Conservation (phyloP, 192 early-diverging fungal species). For the Geranomyces michiganensis region DNA sequence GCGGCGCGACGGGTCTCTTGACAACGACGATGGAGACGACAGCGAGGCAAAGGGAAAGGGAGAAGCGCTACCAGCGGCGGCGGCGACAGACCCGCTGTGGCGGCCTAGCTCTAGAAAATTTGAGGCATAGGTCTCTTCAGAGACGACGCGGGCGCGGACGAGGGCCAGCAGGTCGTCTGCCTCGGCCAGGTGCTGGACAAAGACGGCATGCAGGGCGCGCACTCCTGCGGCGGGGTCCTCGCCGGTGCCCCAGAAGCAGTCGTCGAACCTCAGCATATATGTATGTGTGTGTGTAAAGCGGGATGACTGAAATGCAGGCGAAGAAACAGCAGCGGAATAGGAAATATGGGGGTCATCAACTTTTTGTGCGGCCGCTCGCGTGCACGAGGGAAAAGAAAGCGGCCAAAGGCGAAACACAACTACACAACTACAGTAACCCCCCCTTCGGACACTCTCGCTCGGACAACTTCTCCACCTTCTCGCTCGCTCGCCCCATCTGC, state of each 20-base stretch:
- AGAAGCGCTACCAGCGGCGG: not conserved
- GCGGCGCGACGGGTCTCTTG: constrained; percentile 11
- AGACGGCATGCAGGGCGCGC: constrained; percentile 26
- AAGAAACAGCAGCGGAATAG: too few species aligned
- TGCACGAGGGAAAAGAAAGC: too few species aligned
- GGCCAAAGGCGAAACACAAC: too few species aligned
- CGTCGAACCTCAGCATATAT: constrained; percentile 35
- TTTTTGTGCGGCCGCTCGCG: too few species aligned
- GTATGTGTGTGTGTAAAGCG: too few species aligned
- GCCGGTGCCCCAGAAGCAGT: constrained; percentile 41
- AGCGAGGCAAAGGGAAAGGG: not conserved
- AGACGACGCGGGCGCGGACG: constrained; percentile 18
- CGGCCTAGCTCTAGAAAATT: constrained; percentile 32
- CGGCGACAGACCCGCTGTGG: constrained; percentile 20
- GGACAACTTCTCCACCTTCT: too few species aligned
- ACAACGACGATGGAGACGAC: not conserved
- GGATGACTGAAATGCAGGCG: too few species aligned
- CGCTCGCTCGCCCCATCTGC: too few species aligned
- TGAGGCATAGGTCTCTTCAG: constrained; percentile 24
- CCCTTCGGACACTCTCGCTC: too few species aligned
- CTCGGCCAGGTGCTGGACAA: constrained; percentile 35
- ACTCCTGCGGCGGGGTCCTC: constrained; percentile 33
- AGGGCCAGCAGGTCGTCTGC: constrained; percentile 25
- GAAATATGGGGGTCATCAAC: too few species aligned
- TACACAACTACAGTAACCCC: too few species aligned